These are phyloP conservation scores for Cercophora sp. DNA, from an alignment of 495 filamentous ascomycete genomes.

Conservation along the genomic window DNA sequence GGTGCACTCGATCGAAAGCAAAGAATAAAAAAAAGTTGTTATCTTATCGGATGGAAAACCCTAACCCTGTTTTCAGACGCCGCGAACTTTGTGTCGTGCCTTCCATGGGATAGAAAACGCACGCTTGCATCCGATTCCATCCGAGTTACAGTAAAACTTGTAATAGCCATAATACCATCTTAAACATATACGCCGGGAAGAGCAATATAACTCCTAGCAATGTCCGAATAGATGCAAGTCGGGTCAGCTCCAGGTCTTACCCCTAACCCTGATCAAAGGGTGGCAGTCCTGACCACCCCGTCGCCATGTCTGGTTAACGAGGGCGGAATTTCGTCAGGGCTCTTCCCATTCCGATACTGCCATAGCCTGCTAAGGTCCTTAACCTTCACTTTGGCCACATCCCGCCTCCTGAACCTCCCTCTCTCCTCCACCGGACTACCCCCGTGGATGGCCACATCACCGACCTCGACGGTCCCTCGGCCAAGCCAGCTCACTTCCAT, in stretches of 20 bases:
- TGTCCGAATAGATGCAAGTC: too few relatives aligned
- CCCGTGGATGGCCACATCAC: conserved; percentile 32
- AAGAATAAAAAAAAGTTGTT: conserved; percentile 18
- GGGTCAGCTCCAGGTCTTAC: too few relatives aligned
- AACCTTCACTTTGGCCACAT: conserved; percentile 43
- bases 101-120: too few relatives aligned
- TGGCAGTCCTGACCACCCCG: conserved; percentile 21
- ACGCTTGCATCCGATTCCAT: too few relatives aligned
- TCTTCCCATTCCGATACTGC: conserved; percentile 65
- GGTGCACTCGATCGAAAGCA: not conserved
- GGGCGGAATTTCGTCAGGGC: conserved; percentile 42
- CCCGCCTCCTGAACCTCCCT: conserved; percentile 9
- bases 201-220: too few relatives aligned
- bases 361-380: conserved; percentile 71
- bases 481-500: conserved; percentile 32
- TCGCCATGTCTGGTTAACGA: conserved; percentile 12
- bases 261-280: too few relatives aligned
- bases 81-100: too few relatives aligned
- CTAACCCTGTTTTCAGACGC: too few relatives aligned
- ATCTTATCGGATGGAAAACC: conserved; percentile 16
- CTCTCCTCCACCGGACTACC: conserved; percentile 20
- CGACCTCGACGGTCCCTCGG: conserved; percentile 12
- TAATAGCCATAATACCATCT: too few relatives aligned
- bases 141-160: too few relatives aligned
- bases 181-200: too few relatives aligned